Percentiles rank a stretch among this genome's conserved stretches.
Conservation (phyloP, 208 protist species). For the Acanthamoeba lugdunensis region DNA sequence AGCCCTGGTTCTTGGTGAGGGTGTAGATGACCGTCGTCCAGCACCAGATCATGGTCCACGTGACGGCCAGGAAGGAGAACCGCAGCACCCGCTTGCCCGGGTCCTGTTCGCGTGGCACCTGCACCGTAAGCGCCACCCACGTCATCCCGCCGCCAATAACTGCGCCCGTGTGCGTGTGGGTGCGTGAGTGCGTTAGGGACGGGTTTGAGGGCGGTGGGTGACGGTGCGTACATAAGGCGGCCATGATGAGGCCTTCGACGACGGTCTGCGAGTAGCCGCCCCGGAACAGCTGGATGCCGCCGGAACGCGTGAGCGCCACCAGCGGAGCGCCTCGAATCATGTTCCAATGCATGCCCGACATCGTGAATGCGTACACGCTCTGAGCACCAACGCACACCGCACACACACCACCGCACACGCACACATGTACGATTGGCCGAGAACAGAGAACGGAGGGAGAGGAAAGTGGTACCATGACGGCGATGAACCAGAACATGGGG, state of each 20-base stretch:
- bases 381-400: neutral
- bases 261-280: neutral
- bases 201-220: neutral
- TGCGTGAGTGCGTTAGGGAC: neutral
- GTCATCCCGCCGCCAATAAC: constrained; percentile 3
- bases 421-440: too few relatives aligned
- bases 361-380: constrained; percentile 22
- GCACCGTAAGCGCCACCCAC: neutral
- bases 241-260: constrained; percentile 20
- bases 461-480: neutral
- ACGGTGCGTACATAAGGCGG: neutral
- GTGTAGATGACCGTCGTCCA: neutral
- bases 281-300: neutral
- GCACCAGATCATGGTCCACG: constrained; percentile 6
- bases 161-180: neutral
- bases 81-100: neutral
- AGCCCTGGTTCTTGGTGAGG: constrained; percentile 12
- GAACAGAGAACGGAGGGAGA: neutral
- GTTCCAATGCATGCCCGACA: constrained; percentile 36
- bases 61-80: constrained; percentile 19
- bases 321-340: neutral
- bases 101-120: neutral
- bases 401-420: neutral
- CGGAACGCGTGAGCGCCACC: neutral
- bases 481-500: constrained; percentile 21